Evolutionary conservation across 2,329 filamentous ascomycete genomes (phyloP).

Genomic region (Penicillium sp.): DNA sequence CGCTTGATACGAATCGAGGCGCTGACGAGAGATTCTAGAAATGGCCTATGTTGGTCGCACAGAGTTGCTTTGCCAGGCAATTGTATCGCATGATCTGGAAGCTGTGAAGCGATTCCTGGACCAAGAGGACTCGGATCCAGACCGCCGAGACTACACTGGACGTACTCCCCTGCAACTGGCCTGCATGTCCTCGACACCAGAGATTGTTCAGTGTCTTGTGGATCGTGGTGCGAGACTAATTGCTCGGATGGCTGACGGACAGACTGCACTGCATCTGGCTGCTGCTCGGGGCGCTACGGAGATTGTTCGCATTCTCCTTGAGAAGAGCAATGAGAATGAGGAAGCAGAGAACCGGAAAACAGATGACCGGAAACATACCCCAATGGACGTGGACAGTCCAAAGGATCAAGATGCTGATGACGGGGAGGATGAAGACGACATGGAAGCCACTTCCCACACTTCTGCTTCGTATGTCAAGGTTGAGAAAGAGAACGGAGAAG

Average conservation of each 20-base stretch:
- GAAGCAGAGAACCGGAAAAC: constrained; percentile 45
- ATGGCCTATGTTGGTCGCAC: constrained; percentile 89
- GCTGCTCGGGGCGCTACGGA: constrained; percentile 68
- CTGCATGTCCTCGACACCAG: constrained; percentile 66
- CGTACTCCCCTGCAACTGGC: constrained; percentile 79
- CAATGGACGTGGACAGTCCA: constrained; percentile 26
- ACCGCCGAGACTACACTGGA: constrained; percentile 76
- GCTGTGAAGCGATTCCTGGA: constrained; percentile 71
- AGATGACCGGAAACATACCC: constrained; percentile 26
- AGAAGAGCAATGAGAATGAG: constrained; percentile 66
- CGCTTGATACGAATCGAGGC: not conserved
- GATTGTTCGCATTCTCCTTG: constrained; percentile 73
- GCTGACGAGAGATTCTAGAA: constrained; percentile 48
- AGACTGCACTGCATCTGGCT: constrained; percentile 81
- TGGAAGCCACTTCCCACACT: constrained; percentile 48
- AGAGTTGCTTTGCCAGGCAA: constrained; percentile 75
- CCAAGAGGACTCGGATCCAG: constrained; percentile 70
- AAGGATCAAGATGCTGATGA: constrained; percentile 36
- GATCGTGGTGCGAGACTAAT: constrained; percentile 73
- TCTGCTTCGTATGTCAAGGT: constrained; percentile 79
- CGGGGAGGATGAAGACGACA: constrained; percentile 33
- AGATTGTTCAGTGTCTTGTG: constrained; percentile 72
- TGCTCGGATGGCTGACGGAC: constrained; percentile 75
- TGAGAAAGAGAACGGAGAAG: constrained; percentile 35
- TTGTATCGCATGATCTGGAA: constrained; percentile 72